phyloP scores from a whole-genome alignment of 441 rosid genomes.

The Kokia cookei region DNA sequence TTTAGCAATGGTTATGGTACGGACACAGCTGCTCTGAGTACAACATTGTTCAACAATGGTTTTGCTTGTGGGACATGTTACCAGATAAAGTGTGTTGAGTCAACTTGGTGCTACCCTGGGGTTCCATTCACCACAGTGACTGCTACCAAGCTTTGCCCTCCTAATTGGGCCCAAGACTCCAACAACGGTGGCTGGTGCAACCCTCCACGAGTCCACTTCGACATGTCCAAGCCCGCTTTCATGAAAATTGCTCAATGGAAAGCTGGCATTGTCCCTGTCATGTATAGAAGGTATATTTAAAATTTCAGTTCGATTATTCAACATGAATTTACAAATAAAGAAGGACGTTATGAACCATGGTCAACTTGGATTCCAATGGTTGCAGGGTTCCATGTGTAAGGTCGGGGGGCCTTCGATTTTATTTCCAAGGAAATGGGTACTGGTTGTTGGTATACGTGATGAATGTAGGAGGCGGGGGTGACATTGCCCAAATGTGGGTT shows the following conservation, averaged over 20 bases:
- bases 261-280: constrained; percentile 80
- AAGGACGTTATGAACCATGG: background rate
- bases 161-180: constrained; percentile 73
- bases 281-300: constrained; percentile 50
- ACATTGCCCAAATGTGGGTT: constrained; percentile 72
- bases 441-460: constrained; percentile 79
- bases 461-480: constrained; percentile 87
- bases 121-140: constrained; percentile 47
- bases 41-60: constrained; percentile 64
- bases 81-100: constrained; percentile 52
- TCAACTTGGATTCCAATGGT: background rate
- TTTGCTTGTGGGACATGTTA: constrained; percentile 74
- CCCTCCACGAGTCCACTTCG: constrained; percentile 77
- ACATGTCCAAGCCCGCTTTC: constrained; percentile 88
- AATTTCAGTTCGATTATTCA: too few species aligned
- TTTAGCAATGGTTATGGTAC: constrained; percentile 59
- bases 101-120: constrained; percentile 38
- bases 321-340: too few species aligned
- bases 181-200: constrained; percentile 91
- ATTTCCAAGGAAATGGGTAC: constrained; percentile 76
- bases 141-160: constrained; percentile 92
- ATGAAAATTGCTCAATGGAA: constrained; percentile 79
- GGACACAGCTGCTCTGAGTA: constrained; percentile 64
- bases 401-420: constrained; percentile 54
- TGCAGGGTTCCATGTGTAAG: constrained; percentile 58